Base-by-base conservation (phyloP, 768 basidiomycete genomes). In the Leccinum fibrillosum region DNA sequence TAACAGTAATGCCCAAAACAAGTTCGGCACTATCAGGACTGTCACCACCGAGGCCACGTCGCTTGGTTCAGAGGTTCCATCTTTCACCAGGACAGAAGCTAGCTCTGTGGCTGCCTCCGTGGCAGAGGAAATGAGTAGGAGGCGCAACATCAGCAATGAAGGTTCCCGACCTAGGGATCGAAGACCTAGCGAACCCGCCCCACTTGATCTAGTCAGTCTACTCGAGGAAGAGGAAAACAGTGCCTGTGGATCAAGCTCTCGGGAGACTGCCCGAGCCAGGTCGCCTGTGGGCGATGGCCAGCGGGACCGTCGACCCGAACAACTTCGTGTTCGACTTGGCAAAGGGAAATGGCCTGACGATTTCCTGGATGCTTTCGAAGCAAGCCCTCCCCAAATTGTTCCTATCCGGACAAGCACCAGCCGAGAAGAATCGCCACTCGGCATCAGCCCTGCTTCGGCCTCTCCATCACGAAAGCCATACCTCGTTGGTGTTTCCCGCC, bases 301-400 rank as follows among this genome's bases (percentile, higher is more conserved):
- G 64, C 53, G 63, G 58, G 54, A 60, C 59, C 63, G 49, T 64
- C 63, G 72, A 59, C 56, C 62, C 12, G 70, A 76, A 55, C 76
- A 73, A 62, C 66, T 66, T 34, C 66, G 71, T 47, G 77, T 90
- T 61, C 80, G 84, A 55, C 81, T 90, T 34, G 83, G 85, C 34
- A 89, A 90, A 69, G 89, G 87, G 57, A 90, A 88, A 71, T 91
- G 88, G 88, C 88, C 90, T 0, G 88, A 90, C 72, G 89, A 90
- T 70, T 89, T 90, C 68, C 69, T 91, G 55, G 83, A 84, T 62
- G 83, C 77, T 28, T 82, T 88, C 59, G 77, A 78, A 54, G 61
- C 59, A 44, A 62, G 53, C 55, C 69, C 70, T 72, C 44, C 64
- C 52, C 70, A 58, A 56, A 68, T 69, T 51, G 72, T 72, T 56